A percentile compares a stretch with the other conserved stretches of the same genome.
These are phyloP conservation scores for Lathyrus sativus DNA, from an alignment of 306 rosid genomes.

Conservation along the genomic window DNA sequence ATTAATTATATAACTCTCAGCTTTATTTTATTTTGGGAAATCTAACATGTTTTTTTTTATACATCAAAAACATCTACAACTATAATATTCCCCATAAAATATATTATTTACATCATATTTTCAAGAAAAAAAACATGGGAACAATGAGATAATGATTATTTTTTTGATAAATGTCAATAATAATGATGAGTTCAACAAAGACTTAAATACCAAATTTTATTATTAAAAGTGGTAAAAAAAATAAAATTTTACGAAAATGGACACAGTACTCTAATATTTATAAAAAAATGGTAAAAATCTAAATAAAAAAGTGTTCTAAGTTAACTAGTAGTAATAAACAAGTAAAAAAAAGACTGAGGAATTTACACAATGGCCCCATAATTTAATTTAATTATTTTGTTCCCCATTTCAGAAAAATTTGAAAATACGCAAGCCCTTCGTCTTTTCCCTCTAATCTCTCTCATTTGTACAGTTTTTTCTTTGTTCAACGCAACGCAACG, in stretches of 20 bases:
- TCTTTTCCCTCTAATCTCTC: slow-evolving; percentile 48
- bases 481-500: slow-evolving; percentile 39
- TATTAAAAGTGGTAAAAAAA: no score
- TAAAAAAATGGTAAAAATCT: not conserved
- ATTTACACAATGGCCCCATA: slow-evolving; percentile 33
- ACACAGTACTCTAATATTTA: not conserved
- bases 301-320: no score
- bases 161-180: not conserved
- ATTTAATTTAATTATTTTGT: not conserved
- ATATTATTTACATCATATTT: no score
- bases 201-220: not conserved
- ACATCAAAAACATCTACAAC: no score
- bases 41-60: no score
- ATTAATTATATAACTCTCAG: no score
- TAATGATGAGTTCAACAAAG: slow-evolving; percentile 27
- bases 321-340: no score
- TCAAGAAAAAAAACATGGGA: no score
- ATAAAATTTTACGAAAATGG: not conserved
- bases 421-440: slow-evolving; percentile 56
- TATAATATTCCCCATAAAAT: no score
- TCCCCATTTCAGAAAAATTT: slow-evolving; percentile 38
- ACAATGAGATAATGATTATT: not conserved
- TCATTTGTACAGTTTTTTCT: slow-evolving; percentile 29
- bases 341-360: not conserved
- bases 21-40: no score